Percentiles rank a stretch among this genome's conserved stretches.
Conservation (phyloP, 2,329 filamentous ascomycete genomes). For the Colletotrichum sp. region DNA sequence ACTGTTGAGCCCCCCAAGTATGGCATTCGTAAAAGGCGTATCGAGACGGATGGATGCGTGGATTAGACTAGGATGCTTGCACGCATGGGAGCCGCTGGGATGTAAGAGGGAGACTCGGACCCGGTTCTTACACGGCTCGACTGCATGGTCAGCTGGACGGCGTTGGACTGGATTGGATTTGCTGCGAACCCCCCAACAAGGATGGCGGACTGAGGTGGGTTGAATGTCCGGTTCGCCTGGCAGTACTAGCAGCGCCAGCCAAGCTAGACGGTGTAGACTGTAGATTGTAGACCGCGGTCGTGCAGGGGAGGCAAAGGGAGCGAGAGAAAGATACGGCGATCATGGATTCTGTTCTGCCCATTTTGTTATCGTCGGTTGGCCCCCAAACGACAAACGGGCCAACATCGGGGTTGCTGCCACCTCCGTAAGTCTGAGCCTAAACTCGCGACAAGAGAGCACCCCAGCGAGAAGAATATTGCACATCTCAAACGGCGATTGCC, state of each 20-base stretch:
- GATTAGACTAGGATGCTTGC: not conserved
- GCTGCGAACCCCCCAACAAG: not conserved
- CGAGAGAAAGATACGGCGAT: not conserved
- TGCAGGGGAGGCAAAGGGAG: not conserved
- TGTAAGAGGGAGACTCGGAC: not conserved
- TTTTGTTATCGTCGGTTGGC: not conserved
- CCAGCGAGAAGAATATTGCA: not conserved
- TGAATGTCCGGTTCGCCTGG: constrained; percentile 6
- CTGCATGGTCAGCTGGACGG: not conserved
- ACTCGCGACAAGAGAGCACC: not conserved
- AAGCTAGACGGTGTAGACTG: not conserved
- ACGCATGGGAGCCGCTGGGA: not conserved
- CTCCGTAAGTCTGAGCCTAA: not conserved
- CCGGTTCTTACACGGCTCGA: not conserved
- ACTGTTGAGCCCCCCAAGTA: not conserved
- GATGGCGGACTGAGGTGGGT: not conserved
- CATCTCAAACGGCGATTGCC: not conserved
- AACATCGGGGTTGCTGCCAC: not conserved
- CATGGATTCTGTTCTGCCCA: not conserved
- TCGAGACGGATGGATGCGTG: not conserved
- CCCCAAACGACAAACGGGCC: not conserved
- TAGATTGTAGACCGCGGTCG: not conserved
- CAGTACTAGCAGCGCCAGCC: not conserved
- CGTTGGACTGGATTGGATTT: not conserved
- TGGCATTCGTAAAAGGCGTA: not conserved